Conservation (phyloP, 2,329 filamentous ascomycete species). For the Taxawa tesnikishii region DNA sequence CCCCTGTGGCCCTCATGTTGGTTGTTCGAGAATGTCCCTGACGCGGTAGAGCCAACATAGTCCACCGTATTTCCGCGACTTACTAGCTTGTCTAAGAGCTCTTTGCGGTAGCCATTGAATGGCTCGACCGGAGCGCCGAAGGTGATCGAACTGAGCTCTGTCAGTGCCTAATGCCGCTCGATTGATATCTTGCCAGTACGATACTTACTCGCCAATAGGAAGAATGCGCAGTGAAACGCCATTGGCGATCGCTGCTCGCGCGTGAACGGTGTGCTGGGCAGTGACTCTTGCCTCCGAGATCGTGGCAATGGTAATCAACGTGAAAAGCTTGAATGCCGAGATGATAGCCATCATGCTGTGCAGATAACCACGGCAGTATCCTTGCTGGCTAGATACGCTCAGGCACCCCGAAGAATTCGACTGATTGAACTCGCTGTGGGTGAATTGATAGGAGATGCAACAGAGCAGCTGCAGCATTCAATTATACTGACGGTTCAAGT, state of each 20-base stretch:
- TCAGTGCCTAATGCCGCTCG: no score
- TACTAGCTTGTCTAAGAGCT: no score
- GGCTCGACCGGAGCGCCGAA: no score
- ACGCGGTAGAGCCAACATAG: no score
- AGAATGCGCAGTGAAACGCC: background rate
- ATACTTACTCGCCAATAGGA: no score
- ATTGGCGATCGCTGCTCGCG: background rate
- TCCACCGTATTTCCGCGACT: no score
- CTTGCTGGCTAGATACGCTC: slow-evolving; percentile 1
- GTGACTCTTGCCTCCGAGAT: slow-evolving; percentile 2
- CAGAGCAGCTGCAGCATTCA: slow-evolving; percentile 1
- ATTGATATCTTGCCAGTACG: no score
- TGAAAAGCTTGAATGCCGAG: background rate
- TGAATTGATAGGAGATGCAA: slow-evolving; percentile 2
- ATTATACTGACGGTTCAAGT: slow-evolving; percentile 1
- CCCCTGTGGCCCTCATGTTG: no score
- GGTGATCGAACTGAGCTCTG: no score
- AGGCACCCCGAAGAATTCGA: slow-evolving; percentile 1
- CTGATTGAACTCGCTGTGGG: slow-evolving; percentile 1
- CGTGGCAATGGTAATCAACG: background rate
- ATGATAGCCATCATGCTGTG: slow-evolving; percentile 1
- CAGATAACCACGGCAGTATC: slow-evolving; percentile 1
- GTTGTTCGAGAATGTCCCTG: no score
- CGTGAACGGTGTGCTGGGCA: background rate
- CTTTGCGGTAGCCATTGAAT: no score